phyloP scores from a whole-genome alignment of 495 filamentous ascomycete genomes.

The Penicillium taxi region DNA sequence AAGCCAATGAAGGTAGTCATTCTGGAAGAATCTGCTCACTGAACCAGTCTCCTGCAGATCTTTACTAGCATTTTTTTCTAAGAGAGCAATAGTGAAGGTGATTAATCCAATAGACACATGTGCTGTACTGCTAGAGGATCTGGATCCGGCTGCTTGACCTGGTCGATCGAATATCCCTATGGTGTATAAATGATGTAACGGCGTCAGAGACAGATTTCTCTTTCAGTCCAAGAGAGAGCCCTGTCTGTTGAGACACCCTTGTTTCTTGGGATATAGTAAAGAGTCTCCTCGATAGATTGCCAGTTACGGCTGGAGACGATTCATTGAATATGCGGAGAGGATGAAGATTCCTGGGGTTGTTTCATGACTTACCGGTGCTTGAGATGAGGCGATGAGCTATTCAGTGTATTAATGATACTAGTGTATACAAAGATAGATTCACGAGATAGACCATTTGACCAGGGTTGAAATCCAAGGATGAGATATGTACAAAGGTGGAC shows the following conservation, averaged over 20 bases:
- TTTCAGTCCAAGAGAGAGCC: too few species aligned
- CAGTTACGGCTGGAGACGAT: too few species aligned
- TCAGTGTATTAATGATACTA: too few species aligned
- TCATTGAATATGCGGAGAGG: too few species aligned
- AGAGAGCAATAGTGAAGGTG: conserved; percentile 16
- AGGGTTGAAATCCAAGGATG: neutral
- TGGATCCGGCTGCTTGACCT: conserved; percentile 3
- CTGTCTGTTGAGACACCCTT: too few species aligned
- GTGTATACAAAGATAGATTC: too few species aligned
- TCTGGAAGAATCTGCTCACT: conserved; percentile 16
- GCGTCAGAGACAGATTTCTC: too few species aligned
- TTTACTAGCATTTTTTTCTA: conserved; percentile 1
- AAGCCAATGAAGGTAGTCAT: conserved; percentile 29
- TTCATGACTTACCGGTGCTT: too few species aligned
- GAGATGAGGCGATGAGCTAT: too few species aligned
- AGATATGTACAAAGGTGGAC: conserved; percentile 8
- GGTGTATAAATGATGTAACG: conserved; percentile 1
- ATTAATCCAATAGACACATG: conserved; percentile 32
- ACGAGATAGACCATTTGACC: neutral
- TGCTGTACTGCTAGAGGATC: conserved; percentile 15
- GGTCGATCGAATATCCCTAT: conserved; percentile 3
- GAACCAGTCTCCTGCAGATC: conserved; percentile 10
- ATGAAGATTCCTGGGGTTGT: too few species aligned
- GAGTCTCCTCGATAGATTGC: too few species aligned
- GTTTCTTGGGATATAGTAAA: too few species aligned